A percentile compares a stretch with the other conserved stretches of the same genome.
Conservation (phyloP, 2,329 filamentous ascomycete genomes). For the Verticillium zaregamsianum region DNA sequence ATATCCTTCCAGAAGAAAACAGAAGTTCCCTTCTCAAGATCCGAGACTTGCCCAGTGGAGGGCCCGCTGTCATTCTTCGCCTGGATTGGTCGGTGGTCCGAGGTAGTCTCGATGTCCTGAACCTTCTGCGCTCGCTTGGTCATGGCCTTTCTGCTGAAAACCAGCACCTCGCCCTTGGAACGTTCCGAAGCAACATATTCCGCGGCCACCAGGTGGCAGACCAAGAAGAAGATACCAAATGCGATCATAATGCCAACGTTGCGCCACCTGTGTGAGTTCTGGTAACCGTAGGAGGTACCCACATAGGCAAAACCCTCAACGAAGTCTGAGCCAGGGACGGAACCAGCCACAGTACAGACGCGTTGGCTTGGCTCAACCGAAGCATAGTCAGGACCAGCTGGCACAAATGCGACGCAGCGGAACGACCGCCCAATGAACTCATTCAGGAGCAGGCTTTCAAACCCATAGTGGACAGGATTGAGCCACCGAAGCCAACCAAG, state of each 20-base stretch:
- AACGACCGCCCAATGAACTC: slow-evolving; percentile 9
- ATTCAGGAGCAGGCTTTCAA: slow-evolving; percentile 10
- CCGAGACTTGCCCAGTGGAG: neutral
- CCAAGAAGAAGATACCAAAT: neutral
- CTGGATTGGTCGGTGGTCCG: neutral
- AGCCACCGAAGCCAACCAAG: slow-evolving; percentile 6
- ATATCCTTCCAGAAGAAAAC: slow-evolving; percentile 71
- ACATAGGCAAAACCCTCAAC: slow-evolving; percentile 8
- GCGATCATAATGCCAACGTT: slow-evolving; percentile 9
- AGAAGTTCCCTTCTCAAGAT: slow-evolving; percentile 46
- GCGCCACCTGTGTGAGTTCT: slow-evolving; percentile 5
- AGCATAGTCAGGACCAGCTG: neutral
- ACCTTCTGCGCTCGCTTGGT: neutral
- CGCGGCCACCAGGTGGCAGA: slow-evolving; percentile 7
- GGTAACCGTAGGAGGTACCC: slow-evolving; percentile 3
- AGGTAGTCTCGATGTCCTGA: slow-evolving; percentile 1
- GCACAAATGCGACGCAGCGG: slow-evolving; percentile 5
- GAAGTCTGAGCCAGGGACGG: neutral
- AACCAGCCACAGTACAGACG: neutral
- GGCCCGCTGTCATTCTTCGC: neutral
- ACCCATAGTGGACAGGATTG: slow-evolving; percentile 8
- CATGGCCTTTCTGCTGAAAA: slow-evolving; percentile 5
- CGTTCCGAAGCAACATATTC: slow-evolving; percentile 5
- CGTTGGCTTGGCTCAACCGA: neutral
- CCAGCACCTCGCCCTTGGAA: slow-evolving; percentile 8